Percentiles rank a stretch among this genome's conserved stretches.
phyloP scores from a whole-genome alignment of 1,284 basidiomycete genomes.

The Boletellus deceptivus region DNA sequence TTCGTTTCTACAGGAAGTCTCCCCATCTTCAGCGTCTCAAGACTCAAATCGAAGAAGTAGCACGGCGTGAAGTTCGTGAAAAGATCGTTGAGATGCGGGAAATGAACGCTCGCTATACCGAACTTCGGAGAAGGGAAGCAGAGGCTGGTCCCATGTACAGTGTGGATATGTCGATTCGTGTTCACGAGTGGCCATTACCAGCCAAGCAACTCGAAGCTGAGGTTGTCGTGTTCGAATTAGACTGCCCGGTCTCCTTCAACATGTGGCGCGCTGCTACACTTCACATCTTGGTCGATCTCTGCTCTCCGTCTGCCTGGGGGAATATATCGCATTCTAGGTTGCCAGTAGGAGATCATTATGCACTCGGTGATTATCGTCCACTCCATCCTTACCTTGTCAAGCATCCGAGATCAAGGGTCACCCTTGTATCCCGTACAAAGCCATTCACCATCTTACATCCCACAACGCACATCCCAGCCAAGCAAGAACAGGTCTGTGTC shows the following conservation, averaged over 20 bases:
- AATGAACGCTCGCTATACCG: neutral
- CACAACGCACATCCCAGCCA: no score
- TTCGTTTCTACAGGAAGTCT: conserved; percentile 4
- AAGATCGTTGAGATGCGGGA: no score
- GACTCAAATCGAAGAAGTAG: neutral
- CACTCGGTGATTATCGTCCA: conserved; percentile 6
- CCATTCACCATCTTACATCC: conserved; percentile 24
- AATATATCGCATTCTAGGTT: no score
- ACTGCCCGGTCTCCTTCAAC: no score
- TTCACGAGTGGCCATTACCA: neutral
- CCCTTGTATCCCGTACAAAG: conserved; percentile 39
- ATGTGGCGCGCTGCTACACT: no score
- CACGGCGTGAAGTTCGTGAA: neutral
- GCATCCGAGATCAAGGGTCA: conserved; percentile 16
- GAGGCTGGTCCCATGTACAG: no score
- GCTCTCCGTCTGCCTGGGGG: conserved; percentile 10
- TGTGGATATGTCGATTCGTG: no score
- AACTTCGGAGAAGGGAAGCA: no score
- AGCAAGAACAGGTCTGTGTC: neutral
- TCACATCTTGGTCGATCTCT: conserved; percentile 29
- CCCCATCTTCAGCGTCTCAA: neutral
- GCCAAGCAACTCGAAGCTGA: neutral
- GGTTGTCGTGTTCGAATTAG: no score
- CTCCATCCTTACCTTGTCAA: neutral
- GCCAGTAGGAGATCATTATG: neutral